Base-by-base conservation (phyloP, 495 filamentous ascomycete species). In the Aspergillus kassunensis region DNA sequence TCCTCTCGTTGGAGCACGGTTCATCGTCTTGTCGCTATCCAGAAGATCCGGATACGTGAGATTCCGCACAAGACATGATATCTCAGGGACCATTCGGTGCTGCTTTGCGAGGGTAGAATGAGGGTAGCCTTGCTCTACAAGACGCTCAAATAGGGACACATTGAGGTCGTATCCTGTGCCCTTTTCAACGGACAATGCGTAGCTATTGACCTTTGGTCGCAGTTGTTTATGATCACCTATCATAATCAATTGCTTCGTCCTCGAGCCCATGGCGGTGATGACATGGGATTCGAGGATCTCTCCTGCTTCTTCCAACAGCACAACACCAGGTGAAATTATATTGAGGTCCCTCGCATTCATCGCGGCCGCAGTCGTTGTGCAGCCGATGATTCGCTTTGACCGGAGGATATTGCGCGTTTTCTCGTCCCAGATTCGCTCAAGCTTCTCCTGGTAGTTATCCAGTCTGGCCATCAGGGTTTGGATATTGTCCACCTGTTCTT, bases 221-320 rank as follows among this genome's bases (percentile, higher is more conserved):
- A 93, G 74, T 50, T 93, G 88, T 54, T 84, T 76, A 56, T 91
- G 87, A 54, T 93, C 89, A 3, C 89, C 89, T 30, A 91, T 91
- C 10, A 91, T 63, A 7, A 89, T 72, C 3, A 89, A 57, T 27
- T 91, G 85, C 55, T 88, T 79, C 10, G 83, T 85, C 0, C 75
- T 63, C 0, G 79, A 64, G 0, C 69, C 62, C 21, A 93, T 57
- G 0, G 86, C 80, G 0, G 86, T 84, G 0, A 91, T 62, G 30
- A 90, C 71, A 57, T 91, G 84, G 19, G 73, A 78, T 58, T 93
- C 88, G 1, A 91, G 64, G 20, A 91, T 87, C 56, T 93, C 88
- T 6, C 88, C 88, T 3, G 88, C 88, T 57, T 93, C 89, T 60
- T 93, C 88, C 0, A 90, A 78, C 0, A 92, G 57, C 0, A 70